These are phyloP conservation scores for Isoetes taiwanensis DNA, from an alignment of 75 land plant species.

Conservation along the genomic window DNA sequence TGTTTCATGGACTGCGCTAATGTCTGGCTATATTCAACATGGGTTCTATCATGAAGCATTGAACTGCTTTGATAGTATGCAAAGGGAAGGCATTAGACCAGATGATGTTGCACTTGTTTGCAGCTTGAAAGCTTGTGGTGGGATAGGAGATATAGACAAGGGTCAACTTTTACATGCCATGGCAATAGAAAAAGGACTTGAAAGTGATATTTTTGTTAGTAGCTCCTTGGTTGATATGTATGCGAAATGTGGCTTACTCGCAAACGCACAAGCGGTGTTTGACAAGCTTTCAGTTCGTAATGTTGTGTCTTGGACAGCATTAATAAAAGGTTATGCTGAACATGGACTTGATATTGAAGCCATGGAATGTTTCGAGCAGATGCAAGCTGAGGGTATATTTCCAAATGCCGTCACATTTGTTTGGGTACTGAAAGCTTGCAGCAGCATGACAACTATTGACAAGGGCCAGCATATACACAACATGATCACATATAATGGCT, in stretches of 20 bases:
- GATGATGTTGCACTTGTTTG: neutral
- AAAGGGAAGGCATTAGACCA: neutral
- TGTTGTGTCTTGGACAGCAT: slow-evolving; percentile 5
- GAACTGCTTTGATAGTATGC: neutral
- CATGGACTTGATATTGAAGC: slow-evolving; percentile 8
- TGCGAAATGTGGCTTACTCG: slow-evolving; percentile 29
- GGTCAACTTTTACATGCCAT: neutral
- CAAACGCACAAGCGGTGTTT: neutral
- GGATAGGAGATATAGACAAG: neutral
- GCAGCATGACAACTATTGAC: neutral
- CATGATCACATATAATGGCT: slow-evolving; percentile 17
- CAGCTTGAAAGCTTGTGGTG: neutral
- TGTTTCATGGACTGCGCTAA: neutral
- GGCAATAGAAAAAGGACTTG: neutral
- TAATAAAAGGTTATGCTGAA: slow-evolving; percentile 10
- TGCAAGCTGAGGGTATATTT: slow-evolving; percentile 4
- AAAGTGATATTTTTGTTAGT: neutral
- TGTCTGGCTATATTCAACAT: slow-evolving; percentile 3
- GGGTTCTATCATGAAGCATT: neutral
- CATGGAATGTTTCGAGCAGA: neutral
- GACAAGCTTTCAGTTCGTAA: slow-evolving; percentile 1
- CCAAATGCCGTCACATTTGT: slow-evolving; percentile 9
- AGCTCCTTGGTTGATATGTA: slow-evolving; percentile 2
- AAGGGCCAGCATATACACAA: slow-evolving; percentile 16
- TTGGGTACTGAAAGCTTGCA: neutral